phyloP scores from a whole-genome alignment of 306 rosid genomes.

The Leucaena leucocephala region DNA sequence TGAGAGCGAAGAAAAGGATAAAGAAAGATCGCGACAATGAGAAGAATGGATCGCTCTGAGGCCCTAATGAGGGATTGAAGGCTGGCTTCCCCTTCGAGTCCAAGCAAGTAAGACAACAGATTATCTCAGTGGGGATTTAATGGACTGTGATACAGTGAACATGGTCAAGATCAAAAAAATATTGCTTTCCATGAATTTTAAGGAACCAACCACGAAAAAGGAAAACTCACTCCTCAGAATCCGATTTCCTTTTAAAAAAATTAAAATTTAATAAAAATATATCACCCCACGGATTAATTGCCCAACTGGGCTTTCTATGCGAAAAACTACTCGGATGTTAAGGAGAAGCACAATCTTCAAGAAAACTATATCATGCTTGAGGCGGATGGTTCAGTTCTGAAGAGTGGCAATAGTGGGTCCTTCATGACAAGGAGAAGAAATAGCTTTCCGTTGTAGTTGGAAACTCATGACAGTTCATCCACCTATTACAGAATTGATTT shows the following conservation, averaged over 20 bases:
- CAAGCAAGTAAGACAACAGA: neutral
- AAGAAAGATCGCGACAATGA: neutral
- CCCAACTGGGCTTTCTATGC: no score
- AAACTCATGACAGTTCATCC: no score
- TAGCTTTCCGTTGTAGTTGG: no score
- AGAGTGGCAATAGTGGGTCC: no score
- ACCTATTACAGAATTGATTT: no score
- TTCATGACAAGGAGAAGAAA: no score
- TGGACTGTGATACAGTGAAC: neutral
- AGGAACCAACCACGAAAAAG: neutral
- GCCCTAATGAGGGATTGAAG: neutral
- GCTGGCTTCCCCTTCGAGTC: neutral
- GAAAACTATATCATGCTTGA: no score
- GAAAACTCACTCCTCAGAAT: neutral
- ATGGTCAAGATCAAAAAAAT: neutral
- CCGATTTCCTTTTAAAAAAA: neutral
- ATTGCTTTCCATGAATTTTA: neutral
- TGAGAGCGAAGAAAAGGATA: neutral
- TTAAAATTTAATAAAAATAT: no score
- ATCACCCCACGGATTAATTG: neutral
- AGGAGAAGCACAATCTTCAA: no score
- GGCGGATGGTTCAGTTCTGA: no score
- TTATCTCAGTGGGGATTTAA: neutral
- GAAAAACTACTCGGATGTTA: no score
- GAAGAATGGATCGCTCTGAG: neutral